Base-by-base conservation (phyloP, 495 filamentous ascomycete genomes). In the Aspergillus nidulans region DNA sequence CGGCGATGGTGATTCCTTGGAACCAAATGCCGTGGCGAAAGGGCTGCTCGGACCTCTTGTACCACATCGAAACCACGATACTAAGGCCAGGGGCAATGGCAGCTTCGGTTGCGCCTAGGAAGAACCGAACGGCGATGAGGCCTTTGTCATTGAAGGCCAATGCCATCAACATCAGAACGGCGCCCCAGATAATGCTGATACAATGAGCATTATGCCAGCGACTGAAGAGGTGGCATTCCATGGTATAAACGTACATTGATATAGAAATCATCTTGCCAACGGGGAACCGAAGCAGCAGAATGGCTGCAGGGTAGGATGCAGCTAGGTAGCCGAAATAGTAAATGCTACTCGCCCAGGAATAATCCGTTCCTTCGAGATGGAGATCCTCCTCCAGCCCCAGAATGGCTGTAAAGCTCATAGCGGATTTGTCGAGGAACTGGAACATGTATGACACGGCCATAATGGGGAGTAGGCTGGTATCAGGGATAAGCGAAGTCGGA, bases 61-160 rank as follows among this genome's bases (percentile, higher is more conserved):
- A 87, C 81, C 81, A 86, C 59, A 61, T 69, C 46, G 63, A 63
- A 25, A 56, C 66, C 24, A 67, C 58, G 6, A 71, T 53, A 40
- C 77, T 76, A 45, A 85, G 63, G 4, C 68, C 77, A 6, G 82
- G 83, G 3, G 73, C 73, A 52, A 85, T 76, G 32, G 74, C 72
- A 23, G 82, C 77, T 70, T 85, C 84, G 52, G 84, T 83, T 28
- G 85, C 63, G 20, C 84, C 83, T 0, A 85, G 65, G 55, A 86
- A 81, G 64, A 83, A 81, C 8, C 84, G 42, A 8, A 43, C 28
- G 9, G 41, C 28, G 18, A 46, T 70, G 5, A 54, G 28, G 3
- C 52, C 52, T n/a, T 24, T 18, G 3, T 12, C 20, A 15, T 42
- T 43, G 5, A 30, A 13, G 10, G 19, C 15, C 8, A 24, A 12